phyloP scores from a whole-genome alignment of 2,329 filamentous ascomycete genomes.

The Epichloe sylvatica region DNA sequence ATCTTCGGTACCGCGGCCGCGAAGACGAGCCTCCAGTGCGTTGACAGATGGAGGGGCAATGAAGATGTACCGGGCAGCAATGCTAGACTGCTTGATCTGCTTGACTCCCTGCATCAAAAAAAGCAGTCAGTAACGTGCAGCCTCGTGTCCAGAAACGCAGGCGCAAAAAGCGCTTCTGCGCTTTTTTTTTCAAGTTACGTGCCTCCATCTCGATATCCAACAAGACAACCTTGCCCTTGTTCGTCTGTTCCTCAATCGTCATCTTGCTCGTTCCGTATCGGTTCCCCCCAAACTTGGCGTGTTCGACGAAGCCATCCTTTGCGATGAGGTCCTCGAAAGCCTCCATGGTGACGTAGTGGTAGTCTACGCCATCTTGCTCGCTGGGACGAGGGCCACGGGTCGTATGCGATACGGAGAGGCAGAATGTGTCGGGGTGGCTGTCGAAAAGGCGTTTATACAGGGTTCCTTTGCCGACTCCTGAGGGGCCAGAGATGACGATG shows the following conservation, averaged over 20 bases:
- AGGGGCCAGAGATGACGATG: constrained; percentile 65
- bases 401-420: constrained; percentile 56
- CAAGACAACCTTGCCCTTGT: constrained; percentile 61
- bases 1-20: constrained; percentile 63
- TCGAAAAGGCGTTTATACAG: constrained; percentile 59
- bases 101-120: constrained; percentile 51
- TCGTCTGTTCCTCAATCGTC: constrained; percentile 62
- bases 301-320: constrained; percentile 67
- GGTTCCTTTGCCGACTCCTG: constrained; percentile 67
- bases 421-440: constrained; percentile 34
- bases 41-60: constrained; percentile 66
- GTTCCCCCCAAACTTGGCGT: constrained; percentile 75
- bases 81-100: constrained; percentile 66
- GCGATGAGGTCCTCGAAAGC: constrained; percentile 54
- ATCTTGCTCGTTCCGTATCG: constrained; percentile 72
- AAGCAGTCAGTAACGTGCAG: neutral
- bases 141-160: neutral
- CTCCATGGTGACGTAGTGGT: constrained; percentile 59
- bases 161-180: neutral
- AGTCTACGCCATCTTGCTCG: constrained; percentile 65
- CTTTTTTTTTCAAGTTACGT: constrained; percentile 9
- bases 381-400: constrained; percentile 63
- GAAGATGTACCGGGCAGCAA: constrained; percentile 71
- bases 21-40: constrained; percentile 58
- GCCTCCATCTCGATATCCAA: constrained; percentile 97